A percentile compares a stretch with the other conserved stretches of the same genome.
phyloP scores from a whole-genome alignment of 1,139 yeast genomes.

The Lodderomyces orthopsilosis region DNA sequence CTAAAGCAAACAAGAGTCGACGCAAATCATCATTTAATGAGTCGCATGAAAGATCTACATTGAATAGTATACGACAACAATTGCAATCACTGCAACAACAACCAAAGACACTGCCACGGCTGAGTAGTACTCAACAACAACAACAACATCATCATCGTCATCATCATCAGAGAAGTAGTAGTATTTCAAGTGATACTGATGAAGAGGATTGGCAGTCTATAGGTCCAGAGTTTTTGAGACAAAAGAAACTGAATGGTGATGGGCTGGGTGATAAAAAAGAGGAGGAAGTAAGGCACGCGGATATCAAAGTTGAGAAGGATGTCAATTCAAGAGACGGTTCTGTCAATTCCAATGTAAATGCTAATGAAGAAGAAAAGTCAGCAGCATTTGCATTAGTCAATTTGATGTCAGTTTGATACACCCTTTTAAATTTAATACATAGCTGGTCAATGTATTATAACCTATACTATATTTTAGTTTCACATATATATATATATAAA shows the following conservation, averaged over 20 bases:
- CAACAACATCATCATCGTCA: not conserved
- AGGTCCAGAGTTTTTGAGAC: conserved; percentile 66
- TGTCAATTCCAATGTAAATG: not conserved
- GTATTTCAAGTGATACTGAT: conserved; percentile 53
- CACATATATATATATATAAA: no score
- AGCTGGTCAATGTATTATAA: not conserved
- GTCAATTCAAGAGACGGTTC: not conserved
- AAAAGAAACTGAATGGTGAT: conserved; percentile 15
- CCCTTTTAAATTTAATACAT: no score
- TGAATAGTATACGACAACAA: conserved; percentile 17
- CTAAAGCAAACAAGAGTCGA: conserved; percentile 20
- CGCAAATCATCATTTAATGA: conserved; percentile 47
- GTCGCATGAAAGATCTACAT: conserved; percentile 41
- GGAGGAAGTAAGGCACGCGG: not conserved
- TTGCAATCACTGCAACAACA: not conserved
- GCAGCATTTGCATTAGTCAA: conserved; percentile 67
- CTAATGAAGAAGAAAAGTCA: conserved; percentile 37
- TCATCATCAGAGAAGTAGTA: conserved; percentile 7
- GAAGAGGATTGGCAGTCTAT: conserved; percentile 95
- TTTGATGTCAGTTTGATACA: conserved; percentile 26
- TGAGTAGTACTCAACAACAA: not conserved
- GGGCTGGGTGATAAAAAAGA: not conserved
- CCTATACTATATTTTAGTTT: not conserved
- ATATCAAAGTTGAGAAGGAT: not conserved
- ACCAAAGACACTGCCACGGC: not conserved